Evolutionary conservation across 2,329 filamentous ascomycete species (phyloP).

Genomic region (Botrytis fabae): DNA sequence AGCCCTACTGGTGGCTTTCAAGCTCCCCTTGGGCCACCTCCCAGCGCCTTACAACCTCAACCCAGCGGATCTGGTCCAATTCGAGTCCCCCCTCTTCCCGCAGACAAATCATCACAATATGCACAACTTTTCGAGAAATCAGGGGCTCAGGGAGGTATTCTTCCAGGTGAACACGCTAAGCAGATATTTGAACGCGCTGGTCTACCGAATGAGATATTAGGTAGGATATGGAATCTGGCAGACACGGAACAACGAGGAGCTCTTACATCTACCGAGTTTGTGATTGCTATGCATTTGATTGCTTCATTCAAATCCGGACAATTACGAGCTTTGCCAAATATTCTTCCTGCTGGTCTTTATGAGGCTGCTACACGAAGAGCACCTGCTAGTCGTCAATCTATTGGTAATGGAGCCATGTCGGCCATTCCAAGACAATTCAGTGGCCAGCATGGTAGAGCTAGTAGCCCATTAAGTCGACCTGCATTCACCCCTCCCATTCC

Average conservation of each 20-base stretch:
- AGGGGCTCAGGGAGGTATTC: conserved; percentile 70
- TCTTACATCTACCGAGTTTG: conserved; percentile 85
- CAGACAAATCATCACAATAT: conserved; percentile 90
- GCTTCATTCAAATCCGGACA: conserved; percentile 85
- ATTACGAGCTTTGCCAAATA: conserved; percentile 74
- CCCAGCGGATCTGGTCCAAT: conserved; percentile 66
- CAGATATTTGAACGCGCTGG: conserved; percentile 93
- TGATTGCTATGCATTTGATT: conserved; percentile 96
- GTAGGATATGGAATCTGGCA: conserved; percentile 93
- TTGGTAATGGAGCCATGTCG: conserved; percentile 51
- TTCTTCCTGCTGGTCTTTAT: conserved; percentile 81
- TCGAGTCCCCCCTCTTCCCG: conserved; percentile 82
- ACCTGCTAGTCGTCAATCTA: conserved; percentile 46
- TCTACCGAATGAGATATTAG: conserved; percentile 84
- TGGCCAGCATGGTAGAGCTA: conserved; percentile 60
- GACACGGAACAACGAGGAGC: conserved; percentile 91
- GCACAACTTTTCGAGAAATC: conserved; percentile 88
- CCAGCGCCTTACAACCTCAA: conserved; percentile 53
- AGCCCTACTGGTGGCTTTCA: conserved; percentile 48
- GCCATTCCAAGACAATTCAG: conserved; percentile 83
- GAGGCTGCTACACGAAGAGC: conserved; percentile 78
- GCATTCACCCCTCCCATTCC: conserved; percentile 45
- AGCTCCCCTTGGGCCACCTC: conserved; percentile 48
- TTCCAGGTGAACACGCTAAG: conserved; percentile 85
- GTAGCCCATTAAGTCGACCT: conserved; percentile 56